Percentiles rank a stretch among this genome's conserved stretches.
Conservation (phyloP, 2,329 filamentous ascomycete species). For the Ploettnerulaceae sp. region DNA sequence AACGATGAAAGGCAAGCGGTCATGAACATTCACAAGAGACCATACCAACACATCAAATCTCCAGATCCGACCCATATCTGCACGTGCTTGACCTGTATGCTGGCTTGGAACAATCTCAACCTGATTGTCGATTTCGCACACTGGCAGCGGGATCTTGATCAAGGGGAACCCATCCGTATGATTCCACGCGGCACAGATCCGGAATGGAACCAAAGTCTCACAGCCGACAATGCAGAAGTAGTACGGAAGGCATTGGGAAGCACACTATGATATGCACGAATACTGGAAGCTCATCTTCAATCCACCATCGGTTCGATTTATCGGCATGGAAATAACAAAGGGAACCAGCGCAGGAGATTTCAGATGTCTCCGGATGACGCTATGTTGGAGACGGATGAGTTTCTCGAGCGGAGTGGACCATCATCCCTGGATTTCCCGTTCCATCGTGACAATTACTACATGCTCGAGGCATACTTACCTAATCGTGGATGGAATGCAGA, state of each 20-base stretch:
- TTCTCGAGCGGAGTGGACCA: conserved; percentile 47
- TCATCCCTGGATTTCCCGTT: conserved; percentile 49
- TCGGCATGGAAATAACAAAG: conserved; percentile 45
- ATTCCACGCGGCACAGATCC: conserved; percentile 44
- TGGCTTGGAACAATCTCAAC: conserved; percentile 53
- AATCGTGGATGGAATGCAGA: conserved; percentile 49
- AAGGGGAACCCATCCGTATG: conserved; percentile 47
- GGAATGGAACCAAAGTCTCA: conserved; percentile 46
- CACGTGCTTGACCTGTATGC: conserved; percentile 51
- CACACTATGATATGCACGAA: conserved; percentile 46
- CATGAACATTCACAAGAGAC: conserved; percentile 41
- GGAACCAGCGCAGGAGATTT: conserved; percentile 42
- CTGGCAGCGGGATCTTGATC: conserved; percentile 50
- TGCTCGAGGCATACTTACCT: conserved; percentile 53
- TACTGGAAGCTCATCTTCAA: conserved; percentile 45
- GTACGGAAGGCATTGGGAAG: conserved; percentile 43
- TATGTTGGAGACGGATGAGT: conserved; percentile 43
- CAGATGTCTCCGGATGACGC: conserved; percentile 44
- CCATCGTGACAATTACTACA: conserved; percentile 54
- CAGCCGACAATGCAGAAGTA: conserved; percentile 40
- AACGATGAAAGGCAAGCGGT: conserved; percentile 38
- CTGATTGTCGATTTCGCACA: conserved; percentile 51
- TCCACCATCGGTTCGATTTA: conserved; percentile 43
- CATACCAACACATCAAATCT: conserved; percentile 47
- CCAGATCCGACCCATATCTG: conserved; percentile 46